A percentile compares a stretch with the other conserved stretches of the same genome.
These are phyloP conservation scores for Sporormia fimetaria DNA, from an alignment of 495 filamentous ascomycete species.

Conservation along the genomic window DNA sequence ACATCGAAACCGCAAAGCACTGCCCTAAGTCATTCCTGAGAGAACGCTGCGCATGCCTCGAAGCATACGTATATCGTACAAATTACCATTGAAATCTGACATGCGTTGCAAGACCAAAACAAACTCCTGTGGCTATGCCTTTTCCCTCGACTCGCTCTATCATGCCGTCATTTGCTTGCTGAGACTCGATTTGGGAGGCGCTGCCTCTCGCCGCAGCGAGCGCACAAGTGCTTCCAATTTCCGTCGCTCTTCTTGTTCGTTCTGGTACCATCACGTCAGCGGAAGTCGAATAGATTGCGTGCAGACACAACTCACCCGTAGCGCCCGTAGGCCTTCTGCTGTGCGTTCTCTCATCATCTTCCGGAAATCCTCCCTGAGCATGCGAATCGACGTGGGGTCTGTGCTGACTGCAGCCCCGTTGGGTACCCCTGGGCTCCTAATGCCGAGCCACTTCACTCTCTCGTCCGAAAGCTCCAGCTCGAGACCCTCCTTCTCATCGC, in stretches of 20 bases:
- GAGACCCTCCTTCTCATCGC: conserved; percentile 57
- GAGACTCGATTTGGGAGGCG: conserved; percentile 14
- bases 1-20: too few species aligned
- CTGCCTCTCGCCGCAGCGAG: conserved; percentile 40
- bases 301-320: conserved; percentile 46
- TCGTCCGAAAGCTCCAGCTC: conserved; percentile 62
- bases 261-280: conserved; percentile 34
- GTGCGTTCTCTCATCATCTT: conserved; percentile 84
- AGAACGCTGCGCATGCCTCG: too few species aligned
- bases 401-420: conserved; percentile 19
- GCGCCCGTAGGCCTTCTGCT: conserved; percentile 53
- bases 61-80: too few species aligned
- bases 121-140: too few species aligned
- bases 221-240: conserved; percentile 51
- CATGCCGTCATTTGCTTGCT: conserved; percentile 11
- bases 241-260: conserved; percentile 61
- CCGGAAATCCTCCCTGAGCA: conserved; percentile 73
- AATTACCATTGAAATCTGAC: too few species aligned
- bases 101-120: too few species aligned
- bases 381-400: conserved; percentile 57
- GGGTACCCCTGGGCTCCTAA: conserved; percentile 41
- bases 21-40: too few species aligned
- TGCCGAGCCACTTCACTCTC: conserved; percentile 57
- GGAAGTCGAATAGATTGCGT: conserved; percentile 5
- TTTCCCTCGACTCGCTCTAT: too few species aligned